These are phyloP conservation scores for Leptodermis oblonga DNA, from an alignment of 257 asterid genomes.

Conservation along the genomic window DNA sequence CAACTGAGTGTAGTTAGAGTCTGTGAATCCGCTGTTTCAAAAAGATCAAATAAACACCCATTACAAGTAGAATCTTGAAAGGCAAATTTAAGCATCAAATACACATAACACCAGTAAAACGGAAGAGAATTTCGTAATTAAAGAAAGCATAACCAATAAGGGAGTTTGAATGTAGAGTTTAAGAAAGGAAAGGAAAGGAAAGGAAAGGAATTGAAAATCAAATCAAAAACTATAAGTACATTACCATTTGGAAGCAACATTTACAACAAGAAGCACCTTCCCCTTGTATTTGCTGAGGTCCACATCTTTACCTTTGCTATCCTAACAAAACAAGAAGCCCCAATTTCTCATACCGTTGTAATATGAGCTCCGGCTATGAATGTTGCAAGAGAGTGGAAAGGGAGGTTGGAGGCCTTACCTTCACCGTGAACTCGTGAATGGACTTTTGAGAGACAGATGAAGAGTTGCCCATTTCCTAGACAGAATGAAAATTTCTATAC, in stretches of 20 bases:
- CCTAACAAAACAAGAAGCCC: conserved; percentile 33
- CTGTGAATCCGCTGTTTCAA: conserved; percentile 67
- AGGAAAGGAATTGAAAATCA: not conserved
- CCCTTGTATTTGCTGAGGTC: conserved; percentile 59
- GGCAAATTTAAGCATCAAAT: not conserved
- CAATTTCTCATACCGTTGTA: not conserved
- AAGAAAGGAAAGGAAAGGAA: not conserved
- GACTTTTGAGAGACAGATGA: conserved; percentile 43
- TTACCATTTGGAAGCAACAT: conserved; percentile 97
- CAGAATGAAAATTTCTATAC: not conserved
- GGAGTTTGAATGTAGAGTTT: not conserved
- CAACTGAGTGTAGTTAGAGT: conserved; percentile 66
- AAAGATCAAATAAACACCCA: conserved; percentile 7
- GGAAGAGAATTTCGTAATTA: not conserved
- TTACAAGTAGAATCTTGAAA: not conserved
- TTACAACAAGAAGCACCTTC: conserved; percentile 83
- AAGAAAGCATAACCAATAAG: not conserved
- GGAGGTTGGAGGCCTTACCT: conserved; percentile 35
- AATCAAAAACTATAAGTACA: too few species aligned
- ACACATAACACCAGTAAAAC: not conserved
- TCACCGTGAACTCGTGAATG: conserved; percentile 68
- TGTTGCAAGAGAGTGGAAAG: not conserved
- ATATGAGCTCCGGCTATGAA: too few species aligned
- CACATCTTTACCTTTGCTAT: conserved; percentile 59
- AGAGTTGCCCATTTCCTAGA: conserved; percentile 14